phyloP scores from a whole-genome alignment of 768 basidiomycete genomes.

The Dentipellis sp. region DNA sequence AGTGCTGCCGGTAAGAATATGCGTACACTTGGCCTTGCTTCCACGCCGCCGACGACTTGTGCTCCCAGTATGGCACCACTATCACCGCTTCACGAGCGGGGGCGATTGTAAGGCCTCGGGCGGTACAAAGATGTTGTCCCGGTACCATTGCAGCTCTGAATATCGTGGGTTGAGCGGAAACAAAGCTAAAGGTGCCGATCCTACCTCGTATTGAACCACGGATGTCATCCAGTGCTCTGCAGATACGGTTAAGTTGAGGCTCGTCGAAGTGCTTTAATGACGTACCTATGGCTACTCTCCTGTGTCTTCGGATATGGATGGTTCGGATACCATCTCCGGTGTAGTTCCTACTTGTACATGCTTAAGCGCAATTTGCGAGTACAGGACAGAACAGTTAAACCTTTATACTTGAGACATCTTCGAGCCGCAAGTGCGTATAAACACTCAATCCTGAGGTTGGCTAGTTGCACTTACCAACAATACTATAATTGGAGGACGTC shows the following conservation, averaged over 20 bases:
- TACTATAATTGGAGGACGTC: conserved; percentile 27
- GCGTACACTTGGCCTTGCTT: too few species aligned
- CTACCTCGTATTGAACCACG: conserved; percentile 63
- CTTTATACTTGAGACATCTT: too few species aligned
- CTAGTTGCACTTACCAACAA: conserved; percentile 48
- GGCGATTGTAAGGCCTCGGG: conserved; percentile 8
- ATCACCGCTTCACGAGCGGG: background rate
- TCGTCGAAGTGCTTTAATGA: too few species aligned
- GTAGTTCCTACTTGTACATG: conserved; percentile 51
- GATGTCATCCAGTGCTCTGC: conserved; percentile 80
- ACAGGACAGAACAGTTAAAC: background rate
- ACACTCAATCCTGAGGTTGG: too few species aligned
- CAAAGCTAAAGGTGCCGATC: conserved; percentile 1
- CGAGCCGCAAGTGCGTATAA: too few species aligned
- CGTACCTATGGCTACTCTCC: conserved; percentile 51
- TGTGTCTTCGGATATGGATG: conserved; percentile 14
- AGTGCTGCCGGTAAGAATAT: too few species aligned
- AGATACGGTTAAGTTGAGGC: background rate
- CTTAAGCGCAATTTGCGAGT: background rate
- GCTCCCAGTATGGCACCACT: too few species aligned
- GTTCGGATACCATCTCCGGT: conserved; percentile 61
- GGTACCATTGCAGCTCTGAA: conserved; percentile 74
- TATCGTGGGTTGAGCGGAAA: background rate
- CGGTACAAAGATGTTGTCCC: conserved; percentile 58
- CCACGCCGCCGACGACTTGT: too few species aligned